phyloP scores from a whole-genome alignment of 768 basidiomycete species.

The Leccinum ochraceum region DNA sequence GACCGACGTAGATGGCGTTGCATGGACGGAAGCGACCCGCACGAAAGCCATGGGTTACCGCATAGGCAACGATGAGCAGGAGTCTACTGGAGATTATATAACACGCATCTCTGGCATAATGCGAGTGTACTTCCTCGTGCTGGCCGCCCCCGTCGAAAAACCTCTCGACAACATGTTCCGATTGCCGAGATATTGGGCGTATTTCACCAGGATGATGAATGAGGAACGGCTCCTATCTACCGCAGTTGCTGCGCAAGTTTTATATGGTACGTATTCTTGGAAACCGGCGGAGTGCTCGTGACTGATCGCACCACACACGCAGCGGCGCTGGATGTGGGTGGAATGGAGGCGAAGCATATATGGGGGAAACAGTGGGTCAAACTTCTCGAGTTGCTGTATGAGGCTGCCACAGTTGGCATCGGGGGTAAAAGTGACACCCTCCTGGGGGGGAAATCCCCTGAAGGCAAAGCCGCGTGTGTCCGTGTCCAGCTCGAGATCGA shows the following conservation, averaged over 20 bases:
- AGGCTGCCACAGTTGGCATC: slow-evolving; percentile 59
- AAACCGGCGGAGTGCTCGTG: background rate
- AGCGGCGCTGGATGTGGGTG: slow-evolving; percentile 76
- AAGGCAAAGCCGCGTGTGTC: slow-evolving; percentile 63
- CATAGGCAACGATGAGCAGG: slow-evolving; percentile 44
- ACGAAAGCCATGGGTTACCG: slow-evolving; percentile 61
- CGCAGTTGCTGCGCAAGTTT: slow-evolving; percentile 62
- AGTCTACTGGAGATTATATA: slow-evolving; percentile 61
- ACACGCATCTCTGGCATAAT: slow-evolving; percentile 75
- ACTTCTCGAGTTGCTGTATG: slow-evolving; percentile 63
- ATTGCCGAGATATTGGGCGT: slow-evolving; percentile 67
- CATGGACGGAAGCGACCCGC: slow-evolving; percentile 44
- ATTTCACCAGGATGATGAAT: slow-evolving; percentile 63
- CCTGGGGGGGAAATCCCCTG: slow-evolving; percentile 61
- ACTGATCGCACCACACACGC: slow-evolving; percentile 32
- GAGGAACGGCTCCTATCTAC: slow-evolving; percentile 52
- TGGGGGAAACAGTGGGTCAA: slow-evolving; percentile 86
- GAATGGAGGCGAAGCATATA: slow-evolving; percentile 54
- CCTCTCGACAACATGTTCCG: slow-evolving; percentile 50
- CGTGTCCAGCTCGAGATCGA: slow-evolving; percentile 69
- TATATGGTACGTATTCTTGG: slow-evolving; percentile 51
- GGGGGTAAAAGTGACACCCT: slow-evolving; percentile 34
- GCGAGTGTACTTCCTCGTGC: slow-evolving; percentile 82
- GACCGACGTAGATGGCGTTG: slow-evolving; percentile 48
- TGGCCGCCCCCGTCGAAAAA: slow-evolving; percentile 45